Base-by-base conservation (phyloP, 192 early-diverging fungal genomes). In the Linderina pennispora region DNA sequence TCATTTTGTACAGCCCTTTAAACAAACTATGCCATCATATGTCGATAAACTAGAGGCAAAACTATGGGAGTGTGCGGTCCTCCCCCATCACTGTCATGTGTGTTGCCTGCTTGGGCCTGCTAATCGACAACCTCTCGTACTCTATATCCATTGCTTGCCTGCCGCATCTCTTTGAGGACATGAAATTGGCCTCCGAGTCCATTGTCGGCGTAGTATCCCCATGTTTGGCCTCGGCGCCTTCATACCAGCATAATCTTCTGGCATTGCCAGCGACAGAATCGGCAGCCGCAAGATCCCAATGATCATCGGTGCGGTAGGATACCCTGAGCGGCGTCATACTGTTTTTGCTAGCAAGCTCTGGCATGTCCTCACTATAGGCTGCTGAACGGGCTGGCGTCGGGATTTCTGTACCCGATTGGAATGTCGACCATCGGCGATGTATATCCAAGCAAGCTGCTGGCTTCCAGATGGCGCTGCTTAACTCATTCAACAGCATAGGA, bases 151-250 rank as follows among this genome's bases (percentile, higher is more conserved):
- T 63, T 55, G 67, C 67, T 3, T 58, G 59, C 31, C 23, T 71
- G 32, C 67, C 67, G 7, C 67, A 71, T 17, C 3, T 71, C 22
- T 71, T 63, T 43, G 67, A 71, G 26, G 67, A 70, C 33, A 62
- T 62, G 59, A 21, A 50, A 5, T 8, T 70, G 21, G 66, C 66
- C 8, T 62, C 59, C 1, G 55, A 70, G 21, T 54, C 66, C 2
- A 42, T 50, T 22, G 23, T 70, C 8, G 66, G 66, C 1, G 17
- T 70, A 31, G 51, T 0, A 40, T 55, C 14, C 48, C 59, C 4
- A 62, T 70, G 66, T 62, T 62, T 62, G 66, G 58, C 0, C 18
- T 62, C 2, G 66, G 66, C 13, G 36, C 58, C 1, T 38, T 70
- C 1, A 62, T 9, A 70, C 66, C 6, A 70, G 66, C 35, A 39